Evolutionary conservation across 805 yeast genomes (phyloP).

Genomic region (Ascoidea tarda): DNA sequence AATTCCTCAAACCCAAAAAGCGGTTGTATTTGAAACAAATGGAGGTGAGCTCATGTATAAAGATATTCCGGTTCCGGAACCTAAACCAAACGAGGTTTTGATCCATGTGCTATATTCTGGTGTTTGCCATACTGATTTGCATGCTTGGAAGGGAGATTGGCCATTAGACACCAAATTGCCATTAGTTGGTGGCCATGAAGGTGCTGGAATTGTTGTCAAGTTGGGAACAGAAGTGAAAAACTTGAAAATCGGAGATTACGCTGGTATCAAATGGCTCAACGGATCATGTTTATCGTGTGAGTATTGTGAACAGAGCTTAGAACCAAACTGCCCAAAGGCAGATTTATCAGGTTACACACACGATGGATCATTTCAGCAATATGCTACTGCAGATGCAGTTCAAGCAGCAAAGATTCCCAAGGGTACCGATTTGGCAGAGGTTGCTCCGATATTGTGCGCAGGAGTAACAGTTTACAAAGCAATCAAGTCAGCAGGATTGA

Average conservation of each 20-base stretch:
- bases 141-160: constrained; percentile 62
- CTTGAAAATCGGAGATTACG: constrained; percentile 44
- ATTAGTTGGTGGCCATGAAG: constrained; percentile 55
- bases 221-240: constrained; percentile 40
- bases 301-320: constrained; percentile 35
- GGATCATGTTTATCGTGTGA: constrained; percentile 50
- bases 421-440: constrained; percentile 56
- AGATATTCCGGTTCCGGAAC: constrained; percentile 42
- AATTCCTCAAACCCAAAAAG: constrained; percentile 37
- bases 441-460: constrained; percentile 52
- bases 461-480: constrained; percentile 54
- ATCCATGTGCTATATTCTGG: constrained; percentile 50
- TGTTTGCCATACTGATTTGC: constrained; percentile 53
- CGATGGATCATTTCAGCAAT: constrained; percentile 75
- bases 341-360: constrained; percentile 43
- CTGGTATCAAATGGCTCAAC: constrained; percentile 54
- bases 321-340: constrained; percentile 40
- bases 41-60: constrained; percentile 34
- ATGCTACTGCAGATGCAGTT: constrained; percentile 74
- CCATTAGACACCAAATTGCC: constrained; percentile 43
- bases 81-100: constrained; percentile 41
- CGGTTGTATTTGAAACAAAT: constrained; percentile 33
- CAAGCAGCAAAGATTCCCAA: constrained; percentile 74
- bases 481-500: constrained; percentile 32
- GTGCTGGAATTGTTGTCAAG: constrained; percentile 52